Evolutionary conservation across 371 early-diverging fungal species (phyloP), one percentile per base, ranked within the genome.

Genomic region (Apophysomyces elegans): DNA sequence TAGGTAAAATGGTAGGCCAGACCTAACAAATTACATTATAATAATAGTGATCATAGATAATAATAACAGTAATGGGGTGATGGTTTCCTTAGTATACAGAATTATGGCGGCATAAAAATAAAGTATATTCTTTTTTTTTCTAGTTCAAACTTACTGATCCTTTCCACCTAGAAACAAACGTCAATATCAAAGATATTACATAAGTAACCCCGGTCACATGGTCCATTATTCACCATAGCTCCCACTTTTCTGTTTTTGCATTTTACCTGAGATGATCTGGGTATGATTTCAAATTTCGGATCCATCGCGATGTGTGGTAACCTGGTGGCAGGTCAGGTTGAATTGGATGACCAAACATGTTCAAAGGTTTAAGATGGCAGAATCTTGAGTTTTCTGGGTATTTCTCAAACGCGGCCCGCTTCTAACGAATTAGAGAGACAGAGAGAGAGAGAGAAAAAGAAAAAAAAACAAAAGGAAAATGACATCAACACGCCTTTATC

Each of bases 221-320:
- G 46, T 45, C 8, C 54, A 21, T 47, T 13, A 47, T 9, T 47
- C 32, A 45, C 50, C 38, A 18, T 21, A 2, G 11, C 59, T 56
- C 13, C 56, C 14, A 37, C n/a, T 18, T 46, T n/a, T 18, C 36
- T 35, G 11, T 56, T 16, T 37, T 36, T 35, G 44, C 67, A 32
- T 44, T 56, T 63, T 64, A 66, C 74, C 74, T 65, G 38, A 74
- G 71, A 26, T 74, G 74, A 61, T 74, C 74, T 54, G 74, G 74
- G 37, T 74, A 74, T 35, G 32, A 36, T 38, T 38, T 63, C 13
- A 74, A 26, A 11, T 66, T 39, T 44, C 59, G 56, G 14, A 74
- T 21, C 68, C 71, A 74, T 1, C 69, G 68, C 13, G 44, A 68
- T 1, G 63, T 58, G 46, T 70, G 66, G 35, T 63, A 14, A 4